Evolutionary conservation across 78 protist genomes (phyloP), one percentile per base, ranked within the genome.

Genomic region (Monocercomonoides exilis): DNA sequence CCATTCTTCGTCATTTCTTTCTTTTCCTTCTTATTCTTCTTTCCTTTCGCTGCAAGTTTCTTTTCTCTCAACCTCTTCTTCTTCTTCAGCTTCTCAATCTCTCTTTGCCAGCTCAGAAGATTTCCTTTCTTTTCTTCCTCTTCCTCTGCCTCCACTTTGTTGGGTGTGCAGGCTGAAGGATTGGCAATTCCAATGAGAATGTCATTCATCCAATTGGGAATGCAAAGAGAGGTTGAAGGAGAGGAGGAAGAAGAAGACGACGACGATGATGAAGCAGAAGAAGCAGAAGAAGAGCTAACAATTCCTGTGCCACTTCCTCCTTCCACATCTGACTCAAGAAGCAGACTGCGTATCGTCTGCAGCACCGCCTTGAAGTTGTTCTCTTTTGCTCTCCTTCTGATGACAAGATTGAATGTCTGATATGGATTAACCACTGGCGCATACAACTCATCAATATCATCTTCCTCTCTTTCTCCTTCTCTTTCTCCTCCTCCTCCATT

Each of bases 281-380:
- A n/a, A n/a, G n/a, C n/a, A n/a, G n/a, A n/a, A n/a, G n/a, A n/a
- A n/a, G n/a, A n/a, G n/a, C n/a, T n/a, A n/a, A n/a, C n/a, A n/a
- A n/a, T n/a, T n/a, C n/a, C n/a, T n/a, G n/a, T n/a, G n/a, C n/a
- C n/a, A n/a, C n/a, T n/a, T n/a, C n/a, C n/a, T n/a, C n/a, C n/a
- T n/a, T n/a, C n/a, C n/a, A n/a, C n/a, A n/a, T n/a, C n/a, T n/a
- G n/a, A n/a, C n/a, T 80, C 0, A 77, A 89, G 86, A 92, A 94
- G 90, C 45, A 95, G 84, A 21, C 80, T 64, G 3, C 96, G 85
- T 38, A 96, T 95, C 41, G 96, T 93, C 46, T 93, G 97, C 11
- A 96, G 90, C 32, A 95, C 92, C 0, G 97, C 96, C 84, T 92
- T 92, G 90, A 92, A 93, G 88, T 92, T 92, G 89, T 94, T 94